A percentile compares a stretch with the other conserved stretches of the same genome.
phyloP scores from a whole-genome alignment of 306 rosid genomes.

The Canavalia gladiata region DNA sequence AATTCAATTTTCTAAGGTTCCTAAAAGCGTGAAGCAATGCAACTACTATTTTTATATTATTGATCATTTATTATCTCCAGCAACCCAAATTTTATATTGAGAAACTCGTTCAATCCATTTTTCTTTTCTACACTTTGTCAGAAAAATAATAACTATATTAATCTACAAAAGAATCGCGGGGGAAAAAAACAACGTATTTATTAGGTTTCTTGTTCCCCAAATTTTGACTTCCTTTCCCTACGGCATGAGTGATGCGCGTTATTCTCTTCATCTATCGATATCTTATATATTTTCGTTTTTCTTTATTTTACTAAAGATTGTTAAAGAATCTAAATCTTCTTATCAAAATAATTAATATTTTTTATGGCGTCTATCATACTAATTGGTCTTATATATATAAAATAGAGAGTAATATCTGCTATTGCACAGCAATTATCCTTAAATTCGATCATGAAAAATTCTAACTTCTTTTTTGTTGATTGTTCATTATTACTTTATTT shows the following conservation, averaged over 20 bases:
- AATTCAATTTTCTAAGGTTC: constrained; percentile 50
- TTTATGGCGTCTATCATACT: too few species aligned
- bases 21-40: constrained; percentile 76
- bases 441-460: neutral
- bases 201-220: constrained; percentile 39
- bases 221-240: constrained; percentile 43
- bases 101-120: constrained; percentile 5
- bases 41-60: constrained; percentile 44
- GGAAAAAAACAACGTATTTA: neutral
- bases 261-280: neutral
- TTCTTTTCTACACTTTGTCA: constrained; percentile 23
- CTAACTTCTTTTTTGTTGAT: neutral
- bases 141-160: constrained; percentile 16
- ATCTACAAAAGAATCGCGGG: neutral
- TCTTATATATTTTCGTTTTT: neutral
- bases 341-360: neutral
- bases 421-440: neutral
- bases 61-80: constrained; percentile 35
- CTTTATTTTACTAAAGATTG: constrained; percentile 3
- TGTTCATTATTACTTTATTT: neutral
- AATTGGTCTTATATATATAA: neutral
- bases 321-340: constrained; percentile 3
- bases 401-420: neutral
- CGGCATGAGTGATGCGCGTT: constrained; percentile 42
- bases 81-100: constrained; percentile 42